Evolutionary conservation across 805 yeast species (phyloP).

Genomic region (Saccharomycopsis microspora): DNA sequence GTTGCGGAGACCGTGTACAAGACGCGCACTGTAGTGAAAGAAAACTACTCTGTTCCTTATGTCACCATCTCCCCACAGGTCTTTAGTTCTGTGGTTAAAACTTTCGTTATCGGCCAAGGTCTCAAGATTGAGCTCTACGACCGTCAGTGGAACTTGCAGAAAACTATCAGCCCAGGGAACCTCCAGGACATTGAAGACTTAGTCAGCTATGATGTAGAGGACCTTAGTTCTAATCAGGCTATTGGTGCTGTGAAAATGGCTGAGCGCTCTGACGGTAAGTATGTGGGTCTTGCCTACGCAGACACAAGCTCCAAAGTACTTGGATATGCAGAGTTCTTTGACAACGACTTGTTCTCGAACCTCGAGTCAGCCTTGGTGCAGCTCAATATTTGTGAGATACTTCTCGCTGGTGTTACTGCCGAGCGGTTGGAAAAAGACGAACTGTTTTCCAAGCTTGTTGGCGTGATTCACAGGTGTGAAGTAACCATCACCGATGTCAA

Average conservation of each 20-base stretch:
- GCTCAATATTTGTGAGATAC: slow-evolving; percentile 76
- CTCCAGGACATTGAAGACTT: slow-evolving; percentile 66
- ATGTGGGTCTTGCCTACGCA: slow-evolving; percentile 69
- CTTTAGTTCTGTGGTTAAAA: slow-evolving; percentile 49
- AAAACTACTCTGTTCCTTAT: slow-evolving; percentile 40
- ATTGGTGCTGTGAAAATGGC: slow-evolving; percentile 28
- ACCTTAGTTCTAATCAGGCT: slow-evolving; percentile 14
- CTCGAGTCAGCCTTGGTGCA: slow-evolving; percentile 81
- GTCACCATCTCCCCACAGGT: slow-evolving; percentile 74
- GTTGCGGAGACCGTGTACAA: slow-evolving; percentile 80
- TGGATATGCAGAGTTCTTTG: slow-evolving; percentile 71
- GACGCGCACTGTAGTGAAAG: slow-evolving; percentile 71
- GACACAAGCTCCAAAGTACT: slow-evolving; percentile 59
- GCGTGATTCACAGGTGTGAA: slow-evolving; percentile 69
- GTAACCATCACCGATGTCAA: slow-evolving; percentile 55
- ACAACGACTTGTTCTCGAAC: slow-evolving; percentile 80
- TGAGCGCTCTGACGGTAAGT: slow-evolving; percentile 28
- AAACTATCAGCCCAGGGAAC: slow-evolving; percentile 84
- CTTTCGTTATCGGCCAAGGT: slow-evolving; percentile 59
- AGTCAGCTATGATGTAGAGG: slow-evolving; percentile 35
- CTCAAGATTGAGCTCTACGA: slow-evolving; percentile 74
- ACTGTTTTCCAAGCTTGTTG: slow-evolving; percentile 53
- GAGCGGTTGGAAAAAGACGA: slow-evolving; percentile 30
- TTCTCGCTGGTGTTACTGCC: slow-evolving; percentile 39
- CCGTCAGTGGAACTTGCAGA: slow-evolving; percentile 44